These are phyloP conservation scores for Saccharomycopsis schoenii DNA, from an alignment of 805 yeast genomes.

Conservation along the genomic window DNA sequence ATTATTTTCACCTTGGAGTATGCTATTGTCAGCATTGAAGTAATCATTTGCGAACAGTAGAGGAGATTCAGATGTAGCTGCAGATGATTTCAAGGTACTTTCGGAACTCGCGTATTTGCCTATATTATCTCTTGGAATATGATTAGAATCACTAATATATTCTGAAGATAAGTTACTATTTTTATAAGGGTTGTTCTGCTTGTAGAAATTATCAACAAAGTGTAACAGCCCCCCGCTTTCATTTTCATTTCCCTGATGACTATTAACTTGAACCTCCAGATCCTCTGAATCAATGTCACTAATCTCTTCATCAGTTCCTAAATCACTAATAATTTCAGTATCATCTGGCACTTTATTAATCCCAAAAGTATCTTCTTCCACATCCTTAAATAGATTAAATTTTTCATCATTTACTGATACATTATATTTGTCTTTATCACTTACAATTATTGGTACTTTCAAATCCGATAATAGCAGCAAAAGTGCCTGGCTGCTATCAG, in stretches of 20 bases:
- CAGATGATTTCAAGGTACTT: background rate
- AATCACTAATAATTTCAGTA: background rate
- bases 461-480: slow-evolving; percentile 60
- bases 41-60: slow-evolving; percentile 19
- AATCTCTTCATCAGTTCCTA: background rate
- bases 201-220: slow-evolving; percentile 21
- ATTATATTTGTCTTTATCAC: slow-evolving; percentile 50
- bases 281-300: background rate
- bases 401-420: slow-evolving; percentile 25
- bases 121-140: background rate
- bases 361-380: slow-evolving; percentile 27
- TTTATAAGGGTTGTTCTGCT: background rate
- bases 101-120: background rate
- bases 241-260: background rate
- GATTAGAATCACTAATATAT: background rate
- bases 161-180: background rate
- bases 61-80: slow-evolving; percentile 4
- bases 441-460: slow-evolving; percentile 54
- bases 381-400: slow-evolving; percentile 25
- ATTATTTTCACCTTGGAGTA: background rate
- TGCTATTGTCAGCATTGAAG: slow-evolving; percentile 10
- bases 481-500: slow-evolving; percentile 74
- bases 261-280: background rate
- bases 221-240: slow-evolving; percentile 14
- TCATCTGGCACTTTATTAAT: background rate